Conservation (phyloP, 2,329 filamentous ascomycete species). For the Epichloe aotearoae region DNA sequence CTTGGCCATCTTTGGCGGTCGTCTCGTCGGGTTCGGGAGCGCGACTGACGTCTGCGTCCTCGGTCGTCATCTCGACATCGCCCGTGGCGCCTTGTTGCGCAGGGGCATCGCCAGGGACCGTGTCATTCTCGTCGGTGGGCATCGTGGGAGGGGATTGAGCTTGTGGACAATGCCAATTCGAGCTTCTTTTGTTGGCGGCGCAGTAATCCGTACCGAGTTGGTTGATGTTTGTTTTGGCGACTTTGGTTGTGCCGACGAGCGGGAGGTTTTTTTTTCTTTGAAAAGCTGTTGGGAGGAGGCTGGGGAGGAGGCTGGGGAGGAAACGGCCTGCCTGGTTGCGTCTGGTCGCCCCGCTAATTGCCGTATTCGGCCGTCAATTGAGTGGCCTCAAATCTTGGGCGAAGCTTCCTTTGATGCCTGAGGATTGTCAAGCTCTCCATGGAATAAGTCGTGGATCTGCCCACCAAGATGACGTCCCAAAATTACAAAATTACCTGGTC, state of each 20-base stretch:
- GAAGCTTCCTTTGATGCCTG: no score
- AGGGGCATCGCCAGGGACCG: constrained; percentile 7
- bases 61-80: constrained; percentile 28
- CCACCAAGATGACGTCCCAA: no score
- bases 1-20: constrained; percentile 17
- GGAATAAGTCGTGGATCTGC: no score
- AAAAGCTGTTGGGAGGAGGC: background rate
- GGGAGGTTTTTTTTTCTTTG: background rate
- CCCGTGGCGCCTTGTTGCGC: constrained; percentile 15
- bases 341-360: no score
- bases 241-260: background rate
- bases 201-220: background rate
- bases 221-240: background rate
- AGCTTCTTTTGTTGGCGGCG: background rate
- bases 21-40: constrained; percentile 16
- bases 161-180: background rate
- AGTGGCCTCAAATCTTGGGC: no score
- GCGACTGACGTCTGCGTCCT: constrained; percentile 10
- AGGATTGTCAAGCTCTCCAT: no score
- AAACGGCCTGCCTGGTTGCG: no score
- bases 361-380: no score
- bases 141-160: background rate
- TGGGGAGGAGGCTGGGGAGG: background rate
- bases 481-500: no score
- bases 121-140: background rate